A percentile compares a stretch with the other conserved stretches of the same genome.
These are phyloP conservation scores for Apiospora aurea DNA, from an alignment of 2,329 filamentous ascomycete species.

Conservation along the genomic window DNA sequence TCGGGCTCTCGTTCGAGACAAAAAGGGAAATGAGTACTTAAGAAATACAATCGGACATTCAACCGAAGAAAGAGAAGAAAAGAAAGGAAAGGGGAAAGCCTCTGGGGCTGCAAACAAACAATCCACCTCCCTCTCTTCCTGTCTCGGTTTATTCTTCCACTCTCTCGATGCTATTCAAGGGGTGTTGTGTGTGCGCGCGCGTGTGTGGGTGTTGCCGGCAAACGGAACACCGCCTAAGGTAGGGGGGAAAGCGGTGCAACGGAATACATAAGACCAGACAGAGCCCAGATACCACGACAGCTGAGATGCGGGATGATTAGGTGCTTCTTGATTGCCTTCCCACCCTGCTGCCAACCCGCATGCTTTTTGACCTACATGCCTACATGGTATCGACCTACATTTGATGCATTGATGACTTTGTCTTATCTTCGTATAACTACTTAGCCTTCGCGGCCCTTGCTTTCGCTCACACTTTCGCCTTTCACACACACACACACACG, in stretches of 20 bases:
- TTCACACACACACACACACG: neutral
- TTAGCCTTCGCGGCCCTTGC: slow-evolving; percentile 1
- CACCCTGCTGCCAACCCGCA: neutral
- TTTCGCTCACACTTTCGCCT: neutral
- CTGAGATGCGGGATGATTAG: slow-evolving; percentile 20
- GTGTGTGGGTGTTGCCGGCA: neutral
- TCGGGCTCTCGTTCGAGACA: neutral
- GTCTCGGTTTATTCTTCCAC: neutral
- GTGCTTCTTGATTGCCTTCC: slow-evolving; percentile 10
- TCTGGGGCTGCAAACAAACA: neutral
- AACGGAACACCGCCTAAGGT: neutral
- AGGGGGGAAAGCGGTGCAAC: slow-evolving; percentile 3
- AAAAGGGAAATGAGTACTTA: neutral
- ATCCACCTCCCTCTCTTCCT: neutral
- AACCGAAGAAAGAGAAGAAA: neutral
- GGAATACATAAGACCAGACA: neutral
- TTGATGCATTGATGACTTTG: neutral
- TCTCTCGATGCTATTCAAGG: neutral
- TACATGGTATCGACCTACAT: neutral
- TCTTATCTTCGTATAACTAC: slow-evolving; percentile 15
- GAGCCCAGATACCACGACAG: slow-evolving; percentile 9
- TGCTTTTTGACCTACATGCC: neutral
- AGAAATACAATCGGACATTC: neutral
- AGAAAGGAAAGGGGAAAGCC: neutral
- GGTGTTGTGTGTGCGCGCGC: neutral